Evolutionary conservation across 257 asterid species (phyloP).

Genomic region (Coffea canephora): DNA sequence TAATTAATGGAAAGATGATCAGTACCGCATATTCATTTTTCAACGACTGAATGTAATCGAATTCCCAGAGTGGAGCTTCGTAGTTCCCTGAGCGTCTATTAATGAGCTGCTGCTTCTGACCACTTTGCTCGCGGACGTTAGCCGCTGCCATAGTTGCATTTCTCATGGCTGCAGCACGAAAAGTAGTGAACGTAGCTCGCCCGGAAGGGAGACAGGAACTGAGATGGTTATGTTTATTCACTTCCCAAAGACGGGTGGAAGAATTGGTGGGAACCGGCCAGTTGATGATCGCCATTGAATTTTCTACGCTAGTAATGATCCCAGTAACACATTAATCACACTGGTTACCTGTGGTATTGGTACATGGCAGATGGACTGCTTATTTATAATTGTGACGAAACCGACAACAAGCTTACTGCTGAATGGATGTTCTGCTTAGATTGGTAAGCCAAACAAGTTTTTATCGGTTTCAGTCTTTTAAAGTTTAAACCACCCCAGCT

Average conservation of each 20-base stretch:
- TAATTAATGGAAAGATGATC: neutral
- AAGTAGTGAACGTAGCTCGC: neutral
- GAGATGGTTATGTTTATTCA: neutral
- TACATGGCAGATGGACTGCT: neutral
- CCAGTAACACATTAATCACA: too few species aligned
- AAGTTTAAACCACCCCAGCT: too few species aligned
- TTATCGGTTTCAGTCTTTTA: too few species aligned
- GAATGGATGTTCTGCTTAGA: too few species aligned
- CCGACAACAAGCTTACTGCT: too few species aligned
- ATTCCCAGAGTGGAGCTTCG: conserved; percentile 37
- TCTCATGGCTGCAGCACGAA: neutral
- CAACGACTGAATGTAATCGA: conserved; percentile 36
- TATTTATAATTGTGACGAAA: neutral
- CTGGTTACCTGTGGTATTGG: neutral
- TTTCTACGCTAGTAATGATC: neutral
- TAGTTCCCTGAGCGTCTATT: conserved; percentile 44
- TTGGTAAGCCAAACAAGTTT: too few species aligned
- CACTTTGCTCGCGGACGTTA: conserved; percentile 5
- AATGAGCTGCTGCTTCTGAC: conserved; percentile 1
- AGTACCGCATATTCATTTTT: conserved; percentile 31
- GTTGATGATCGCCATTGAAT: conserved; percentile 3
- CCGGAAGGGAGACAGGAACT: neutral
- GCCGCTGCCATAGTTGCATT: neutral
- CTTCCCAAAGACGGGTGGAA: neutral
- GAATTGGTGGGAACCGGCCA: neutral